These are phyloP conservation scores for Pichia scutulata DNA, from an alignment of 805 yeast genomes.

Conservation along the genomic window DNA sequence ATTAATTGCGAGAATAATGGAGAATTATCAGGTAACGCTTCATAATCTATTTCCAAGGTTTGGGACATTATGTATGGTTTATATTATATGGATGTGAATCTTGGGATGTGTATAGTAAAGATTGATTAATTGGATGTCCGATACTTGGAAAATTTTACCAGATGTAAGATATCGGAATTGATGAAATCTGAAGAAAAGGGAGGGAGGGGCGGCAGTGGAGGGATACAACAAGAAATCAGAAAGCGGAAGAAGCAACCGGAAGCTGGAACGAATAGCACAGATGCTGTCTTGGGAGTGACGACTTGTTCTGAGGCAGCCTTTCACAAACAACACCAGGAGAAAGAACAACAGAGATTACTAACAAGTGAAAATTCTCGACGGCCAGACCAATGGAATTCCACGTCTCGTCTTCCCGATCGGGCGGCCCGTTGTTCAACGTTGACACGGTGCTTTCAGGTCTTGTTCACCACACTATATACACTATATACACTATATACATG, in stretches of 20 bases:
- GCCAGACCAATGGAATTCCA: no score
- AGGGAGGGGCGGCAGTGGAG: not conserved
- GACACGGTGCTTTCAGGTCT: no score
- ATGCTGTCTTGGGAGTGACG: no score
- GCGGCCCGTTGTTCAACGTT: no score
- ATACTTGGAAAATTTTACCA: not conserved
- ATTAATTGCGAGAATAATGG: constrained; percentile 71
- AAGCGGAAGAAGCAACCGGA: not conserved
- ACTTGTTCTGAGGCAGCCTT: no score
- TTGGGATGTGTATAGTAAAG: not conserved
- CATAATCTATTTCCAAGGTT: constrained; percentile 66
- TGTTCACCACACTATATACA: no score
- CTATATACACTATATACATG: no score
- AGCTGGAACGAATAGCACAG: no score
- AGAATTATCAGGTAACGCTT: constrained; percentile 82
- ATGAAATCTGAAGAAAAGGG: not conserved
- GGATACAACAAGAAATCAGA: not conserved
- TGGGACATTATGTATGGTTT: constrained; percentile 3
- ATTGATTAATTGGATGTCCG: not conserved
- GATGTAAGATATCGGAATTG: not conserved
- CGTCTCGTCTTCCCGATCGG: no score
- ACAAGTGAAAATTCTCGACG: no score
- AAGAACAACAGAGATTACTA: no score
- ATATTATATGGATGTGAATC: not conserved
- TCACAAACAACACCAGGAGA: no score